Base-by-base conservation (phyloP, 2,329 filamentous ascomycete species). In the Fusarium odoratissimum region DNA sequence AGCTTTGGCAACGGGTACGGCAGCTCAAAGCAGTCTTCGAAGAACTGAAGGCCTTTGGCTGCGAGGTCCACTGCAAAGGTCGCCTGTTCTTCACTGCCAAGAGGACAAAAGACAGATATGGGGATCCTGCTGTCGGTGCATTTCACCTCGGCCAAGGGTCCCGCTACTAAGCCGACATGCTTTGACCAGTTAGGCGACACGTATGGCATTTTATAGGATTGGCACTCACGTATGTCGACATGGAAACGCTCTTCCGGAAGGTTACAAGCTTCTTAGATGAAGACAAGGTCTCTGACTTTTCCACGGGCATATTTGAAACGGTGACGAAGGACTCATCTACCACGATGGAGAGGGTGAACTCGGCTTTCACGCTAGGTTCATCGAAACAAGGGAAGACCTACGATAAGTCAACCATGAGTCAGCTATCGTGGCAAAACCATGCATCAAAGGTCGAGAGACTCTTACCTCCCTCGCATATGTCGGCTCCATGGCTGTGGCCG, bases 241-340 rank as follows among this genome's bases (percentile, higher is more conserved):
- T 25, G 25, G 25, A 25, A 25, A 25, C 25, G 25, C 25, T 25
- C 25, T 25, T 23, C 2, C 1, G 16, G 31, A 49, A 49, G 5
- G 11, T 8, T 2, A 23, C 16, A 3, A 23, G 4, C 11, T 33
- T 33, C 16, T 3, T 0, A 2, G 21, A 19, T 2, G n/a, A 17
- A 23, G n/a, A 8, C 3, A 7, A 6, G 30, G 7, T 2, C 2
- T 19, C 8, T n/a, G 10, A 1, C 0, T 0, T 19, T 23, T 13
- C 3, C 3, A 25, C 25, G 25, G 25, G 25, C 25, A 25, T 25
- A 25, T 49, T 33, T 17, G 11, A 49, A 2, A 33, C 11, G 5
- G n/a, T 1, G 10, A 33, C 14, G 13, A 49, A 33, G 6, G 46
- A 49, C 8, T 19, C 1, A 1, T 19, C 10, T 10, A 23, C 28